Evolutionary conservation across 306 rosid species (phyloP), one percentile per base, ranked within the genome.

Genomic region (Bauhinia variegata): DNA sequence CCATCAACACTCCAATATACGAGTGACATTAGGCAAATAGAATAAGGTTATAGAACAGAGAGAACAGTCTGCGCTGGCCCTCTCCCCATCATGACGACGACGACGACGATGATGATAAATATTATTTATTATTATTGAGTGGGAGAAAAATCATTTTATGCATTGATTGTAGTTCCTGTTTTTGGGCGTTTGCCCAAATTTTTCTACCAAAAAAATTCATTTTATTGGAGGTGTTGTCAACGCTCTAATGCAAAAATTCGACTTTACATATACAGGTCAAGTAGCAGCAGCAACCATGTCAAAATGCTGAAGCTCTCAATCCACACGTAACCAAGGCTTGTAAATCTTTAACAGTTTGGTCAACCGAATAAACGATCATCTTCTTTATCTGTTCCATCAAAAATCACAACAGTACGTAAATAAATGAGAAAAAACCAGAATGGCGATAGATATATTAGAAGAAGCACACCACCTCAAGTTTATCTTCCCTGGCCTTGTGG

Each of bases 401-500:
- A 56, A 28, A 54, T 14, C 51, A 63, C n/a, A 53, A 39, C 16
- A 42, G 37, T 44, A 61, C n/a, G 54, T 23, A 37, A 37, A 57
- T 1, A 39, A 1, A 3, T 51, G 31, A 15, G 41, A 31, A 14
- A 14, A 53, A 68, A 17, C 11, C 34, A 42, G 14, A 68, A 12
- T 30, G 57, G 34, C 48, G 51, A 63, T 9, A 12, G 6, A 11
- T 65, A 13, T 12, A 51, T 28, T 61, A 10, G 52, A 70, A 54
- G 38, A 67, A 41, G 11, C 54, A 53, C 43, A 52, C 67, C 18
- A 87, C 96, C 96, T 89, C 96, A 41, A 89, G 91, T 78, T 89
- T 89, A 76, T 89, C 96, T 84, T 89, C 96, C 47, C 96, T 85
- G 36, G 82, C 83, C 72, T 67, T 87, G 68, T 89, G 96, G 55